Conservation (phyloP, 2,329 filamentous ascomycete species). For the Colletotrichum spaethianum region DNA sequence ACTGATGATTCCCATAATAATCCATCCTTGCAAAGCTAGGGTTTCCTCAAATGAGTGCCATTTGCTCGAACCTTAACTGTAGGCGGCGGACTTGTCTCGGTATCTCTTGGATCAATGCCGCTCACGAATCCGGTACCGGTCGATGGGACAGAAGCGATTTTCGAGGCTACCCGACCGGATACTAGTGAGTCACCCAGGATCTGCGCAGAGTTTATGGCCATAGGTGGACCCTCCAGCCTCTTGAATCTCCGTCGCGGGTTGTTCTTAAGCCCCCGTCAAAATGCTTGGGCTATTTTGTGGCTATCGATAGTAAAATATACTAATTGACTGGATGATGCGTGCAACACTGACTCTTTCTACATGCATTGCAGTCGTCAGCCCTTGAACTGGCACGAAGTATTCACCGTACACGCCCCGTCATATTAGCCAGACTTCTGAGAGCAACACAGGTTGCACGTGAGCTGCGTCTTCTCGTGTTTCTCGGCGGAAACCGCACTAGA, state of each 20-base stretch:
- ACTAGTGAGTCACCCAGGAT: too few species aligned
- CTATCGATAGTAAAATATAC: fast-evolving
- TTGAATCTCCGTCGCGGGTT: slow-evolving; percentile 1
- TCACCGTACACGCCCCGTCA: slow-evolving; percentile 22
- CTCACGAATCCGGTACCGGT: background rate
- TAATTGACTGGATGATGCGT: slow-evolving; percentile 11
- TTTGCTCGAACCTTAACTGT: background rate
- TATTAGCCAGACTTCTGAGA: slow-evolving; percentile 32
- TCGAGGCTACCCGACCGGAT: background rate
- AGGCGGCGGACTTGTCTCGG: background rate
- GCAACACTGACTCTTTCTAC: slow-evolving; percentile 23
- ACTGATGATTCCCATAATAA: too few species aligned
- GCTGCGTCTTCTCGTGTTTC: slow-evolving; percentile 25
- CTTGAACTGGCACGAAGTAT: slow-evolving; percentile 6
- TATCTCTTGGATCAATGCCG: background rate
- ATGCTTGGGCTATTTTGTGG: fast-evolving
- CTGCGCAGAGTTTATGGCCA: background rate
- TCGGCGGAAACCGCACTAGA: slow-evolving; percentile 13
- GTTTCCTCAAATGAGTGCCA: background rate
- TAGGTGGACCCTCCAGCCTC: slow-evolving; percentile 3
- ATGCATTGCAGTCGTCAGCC: slow-evolving; percentile 13
- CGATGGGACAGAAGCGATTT: too few species aligned
- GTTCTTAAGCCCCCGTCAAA: background rate
- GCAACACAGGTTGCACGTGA: slow-evolving; percentile 20
- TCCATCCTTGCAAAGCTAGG: too few species aligned